Evolutionary conservation across 2,329 filamentous ascomycete genomes (phyloP).

Genomic region (Calonectria henricotiae): DNA sequence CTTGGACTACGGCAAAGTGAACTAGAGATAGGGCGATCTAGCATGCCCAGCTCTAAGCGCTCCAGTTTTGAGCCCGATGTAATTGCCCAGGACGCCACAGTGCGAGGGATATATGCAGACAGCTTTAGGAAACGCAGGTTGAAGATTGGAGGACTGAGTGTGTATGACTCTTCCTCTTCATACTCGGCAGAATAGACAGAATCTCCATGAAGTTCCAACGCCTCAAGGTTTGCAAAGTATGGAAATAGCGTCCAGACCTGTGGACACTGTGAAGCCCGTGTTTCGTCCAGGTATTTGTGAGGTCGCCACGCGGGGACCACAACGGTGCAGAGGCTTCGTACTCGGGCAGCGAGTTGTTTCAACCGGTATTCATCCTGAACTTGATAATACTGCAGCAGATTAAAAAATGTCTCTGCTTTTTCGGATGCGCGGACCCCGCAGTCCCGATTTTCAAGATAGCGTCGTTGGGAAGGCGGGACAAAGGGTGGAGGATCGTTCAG

Average conservation of each 20-base stretch:
- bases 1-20: background rate
- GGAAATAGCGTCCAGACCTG: conserved; percentile 40
- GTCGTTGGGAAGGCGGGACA: background rate
- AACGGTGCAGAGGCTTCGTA: conserved; percentile 29
- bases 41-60: conserved; percentile 40
- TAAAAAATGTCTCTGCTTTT: conserved; percentile 31
- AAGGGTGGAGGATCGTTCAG: conserved; percentile 27
- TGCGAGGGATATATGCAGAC: conserved; percentile 30
- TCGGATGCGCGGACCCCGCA: background rate
- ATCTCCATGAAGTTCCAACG: conserved; percentile 35
- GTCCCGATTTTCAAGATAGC: background rate
- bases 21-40: conserved; percentile 33
- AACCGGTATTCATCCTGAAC: conserved; percentile 4
- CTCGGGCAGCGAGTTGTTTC: background rate
- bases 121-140: conserved; percentile 39
- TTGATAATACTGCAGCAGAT: conserved; percentile 8
- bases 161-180: background rate
- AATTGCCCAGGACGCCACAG: conserved; percentile 38
- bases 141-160: rapidly evolving
- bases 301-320: background rate
- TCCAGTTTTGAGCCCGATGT: conserved; percentile 19
- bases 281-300: background rate
- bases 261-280: background rate
- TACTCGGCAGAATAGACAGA: rapidly evolving
- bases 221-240: conserved; percentile 36